Conservation (phyloP, 306 rosid species). For the Vachellia pachyceras region DNA sequence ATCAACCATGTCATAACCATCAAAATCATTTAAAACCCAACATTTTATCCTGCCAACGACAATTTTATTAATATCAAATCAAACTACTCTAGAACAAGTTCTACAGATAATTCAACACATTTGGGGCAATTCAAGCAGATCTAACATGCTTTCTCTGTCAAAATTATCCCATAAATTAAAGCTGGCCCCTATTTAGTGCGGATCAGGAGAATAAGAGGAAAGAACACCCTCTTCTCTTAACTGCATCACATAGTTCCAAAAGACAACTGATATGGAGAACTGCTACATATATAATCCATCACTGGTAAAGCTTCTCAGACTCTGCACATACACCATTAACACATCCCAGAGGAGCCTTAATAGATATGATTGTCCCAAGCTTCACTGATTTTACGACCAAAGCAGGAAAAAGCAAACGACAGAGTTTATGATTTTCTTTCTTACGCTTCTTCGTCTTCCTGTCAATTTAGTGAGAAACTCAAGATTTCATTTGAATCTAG, state of each 20-base stretch:
- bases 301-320: constrained; percentile 40
- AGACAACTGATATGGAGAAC: constrained; percentile 16
- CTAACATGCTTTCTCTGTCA: constrained; percentile 20
- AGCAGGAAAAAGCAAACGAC: constrained; percentile 37
- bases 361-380: constrained; percentile 31
- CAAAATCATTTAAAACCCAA: background rate
- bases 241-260: constrained; percentile 32
- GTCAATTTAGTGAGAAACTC: constrained; percentile 20
- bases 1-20: background rate
- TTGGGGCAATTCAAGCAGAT: background rate
- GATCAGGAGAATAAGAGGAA: constrained; percentile 43
- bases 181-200: constrained; percentile 27
- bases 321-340: constrained; percentile 37
- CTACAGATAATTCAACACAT: constrained; percentile 15
- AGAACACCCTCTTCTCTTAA: constrained; percentile 44
- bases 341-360: constrained; percentile 24
- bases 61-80: constrained; percentile 24
- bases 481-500: background rate
- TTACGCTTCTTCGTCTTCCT: background rate
- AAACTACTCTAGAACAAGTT: background rate
- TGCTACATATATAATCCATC: constrained; percentile 43
- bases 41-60: constrained; percentile 1
- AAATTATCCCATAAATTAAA: constrained; percentile 21
- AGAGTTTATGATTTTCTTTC: constrained; percentile 31
- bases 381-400: constrained; percentile 26